A percentile compares a stretch with the other conserved stretches of the same genome.
Conservation (phyloP, 169 alveolate species). For the Plasmodium vinckei region DNA sequence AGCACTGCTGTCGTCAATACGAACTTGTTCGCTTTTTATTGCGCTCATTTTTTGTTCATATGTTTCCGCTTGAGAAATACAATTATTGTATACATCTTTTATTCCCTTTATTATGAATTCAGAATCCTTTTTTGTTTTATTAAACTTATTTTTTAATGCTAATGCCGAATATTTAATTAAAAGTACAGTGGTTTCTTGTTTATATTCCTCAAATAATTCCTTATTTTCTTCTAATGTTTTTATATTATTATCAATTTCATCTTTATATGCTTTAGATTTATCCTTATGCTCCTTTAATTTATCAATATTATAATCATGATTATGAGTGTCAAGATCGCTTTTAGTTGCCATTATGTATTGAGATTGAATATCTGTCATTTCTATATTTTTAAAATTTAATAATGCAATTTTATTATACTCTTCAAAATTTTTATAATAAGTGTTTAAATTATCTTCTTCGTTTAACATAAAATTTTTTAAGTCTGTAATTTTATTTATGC, state of each 20-base stretch:
- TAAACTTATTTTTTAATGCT: not conserved
- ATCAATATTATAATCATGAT: not conserved
- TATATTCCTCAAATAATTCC: not conserved
- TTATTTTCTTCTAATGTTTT: not conserved
- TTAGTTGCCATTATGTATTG: not conserved
- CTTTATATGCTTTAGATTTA: not conserved
- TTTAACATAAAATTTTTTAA: no score
- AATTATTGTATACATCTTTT: not conserved
- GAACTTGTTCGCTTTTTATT: not conserved
- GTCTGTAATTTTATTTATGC: no score
- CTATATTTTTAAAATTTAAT: not conserved
- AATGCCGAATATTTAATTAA: not conserved
- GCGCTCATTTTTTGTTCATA: not conserved
- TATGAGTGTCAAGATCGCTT: not conserved
- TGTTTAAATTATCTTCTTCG: no score
- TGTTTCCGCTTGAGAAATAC: not conserved
- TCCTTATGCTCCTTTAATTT: not conserved
- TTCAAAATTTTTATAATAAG: not conserved
- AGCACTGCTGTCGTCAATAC: not conserved
- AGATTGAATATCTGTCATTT: not conserved
- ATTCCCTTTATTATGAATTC: not conserved
- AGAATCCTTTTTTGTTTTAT: not conserved
- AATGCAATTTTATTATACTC: not conserved
- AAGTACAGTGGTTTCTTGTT: not conserved
- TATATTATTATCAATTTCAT: not conserved